phyloP scores from a whole-genome alignment of 2,329 filamentous ascomycete genomes.

The Aspergillus japonicus region DNA sequence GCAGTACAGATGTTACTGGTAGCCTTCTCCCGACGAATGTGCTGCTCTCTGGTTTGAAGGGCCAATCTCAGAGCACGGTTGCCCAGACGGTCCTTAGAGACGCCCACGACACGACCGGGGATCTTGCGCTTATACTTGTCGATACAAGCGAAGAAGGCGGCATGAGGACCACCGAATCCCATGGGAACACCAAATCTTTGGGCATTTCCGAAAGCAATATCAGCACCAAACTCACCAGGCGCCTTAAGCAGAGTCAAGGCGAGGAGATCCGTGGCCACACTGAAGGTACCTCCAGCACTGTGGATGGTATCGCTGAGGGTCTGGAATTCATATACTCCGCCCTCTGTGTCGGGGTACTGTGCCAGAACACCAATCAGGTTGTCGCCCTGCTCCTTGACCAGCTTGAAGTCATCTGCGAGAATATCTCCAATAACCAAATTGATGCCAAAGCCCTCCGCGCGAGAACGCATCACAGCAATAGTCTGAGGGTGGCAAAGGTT shows the following conservation, averaged over 20 bases:
- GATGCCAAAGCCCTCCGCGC: constrained; percentile 89
- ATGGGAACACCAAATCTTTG: constrained; percentile 91
- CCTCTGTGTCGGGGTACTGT: constrained; percentile 92
- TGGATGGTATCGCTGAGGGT: constrained; percentile 74
- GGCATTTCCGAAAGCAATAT: constrained; percentile 90
- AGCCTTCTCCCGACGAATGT: constrained; percentile 93
- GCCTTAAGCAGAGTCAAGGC: constrained; percentile 84
- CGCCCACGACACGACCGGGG: constrained; percentile 82
- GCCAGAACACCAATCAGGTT: constrained; percentile 85
- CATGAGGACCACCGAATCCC: constrained; percentile 91
- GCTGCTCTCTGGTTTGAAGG: constrained; percentile 90
- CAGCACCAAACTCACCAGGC: constrained; percentile 90
- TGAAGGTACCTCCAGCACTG: constrained; percentile 73
- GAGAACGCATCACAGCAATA: constrained; percentile 75
- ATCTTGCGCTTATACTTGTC: constrained; percentile 95
- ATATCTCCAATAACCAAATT: constrained; percentile 72
- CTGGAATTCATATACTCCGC: constrained; percentile 73
- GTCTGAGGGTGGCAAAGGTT: constrained; percentile 82
- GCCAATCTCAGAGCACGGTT: constrained; percentile 78
- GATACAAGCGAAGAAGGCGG: constrained; percentile 89
- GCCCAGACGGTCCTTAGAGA: constrained; percentile 87
- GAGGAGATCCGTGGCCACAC: constrained; percentile 84
- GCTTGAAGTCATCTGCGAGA: constrained; percentile 60
- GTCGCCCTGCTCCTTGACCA: constrained; percentile 71
- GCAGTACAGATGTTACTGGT: constrained; percentile 98